phyloP scores from a whole-genome alignment of 1,284 basidiomycete species.

The Cyathus pygmaeus region DNA sequence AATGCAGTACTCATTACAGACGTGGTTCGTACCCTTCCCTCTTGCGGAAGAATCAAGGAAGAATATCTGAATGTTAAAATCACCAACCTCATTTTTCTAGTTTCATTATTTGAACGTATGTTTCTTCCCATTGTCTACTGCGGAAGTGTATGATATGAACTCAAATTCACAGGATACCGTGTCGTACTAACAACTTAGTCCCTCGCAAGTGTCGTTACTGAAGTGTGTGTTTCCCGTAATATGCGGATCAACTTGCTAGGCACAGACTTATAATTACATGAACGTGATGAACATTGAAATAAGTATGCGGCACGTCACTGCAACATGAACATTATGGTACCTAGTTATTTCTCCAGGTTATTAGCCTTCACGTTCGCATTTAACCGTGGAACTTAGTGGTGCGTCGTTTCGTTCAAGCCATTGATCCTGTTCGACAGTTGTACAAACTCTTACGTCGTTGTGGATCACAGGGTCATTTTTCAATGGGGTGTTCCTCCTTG shows the following conservation, averaged over 20 bases:
- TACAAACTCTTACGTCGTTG: too few relatives aligned
- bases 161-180: constrained; percentile 23
- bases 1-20: constrained; percentile 58
- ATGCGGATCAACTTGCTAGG: neutral
- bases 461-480: constrained; percentile 55
- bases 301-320: constrained; percentile 6
- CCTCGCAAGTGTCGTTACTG: constrained; percentile 47
- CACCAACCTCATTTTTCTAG: constrained; percentile 26
- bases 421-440: neutral
- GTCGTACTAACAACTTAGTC: too few relatives aligned
- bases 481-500: constrained; percentile 61
- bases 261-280: constrained; percentile 42
- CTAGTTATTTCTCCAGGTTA: constrained; percentile 39
- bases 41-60: neutral
- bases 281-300: constrained; percentile 45
- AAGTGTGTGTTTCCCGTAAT: too few relatives aligned
- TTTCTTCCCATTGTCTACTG: neutral
- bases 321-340: neutral
- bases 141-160: neutral
- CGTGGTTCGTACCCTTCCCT: constrained; percentile 47
- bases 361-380: constrained; percentile 60
- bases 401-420: constrained; percentile 6
- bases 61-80: neutral
- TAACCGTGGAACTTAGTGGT: constrained; percentile 62
- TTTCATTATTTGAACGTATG: constrained; percentile 62